A percentile compares a stretch with the other conserved stretches of the same genome.
phyloP scores from a whole-genome alignment of 129 eudicot species.

The Gnaphalium uliginosum region DNA sequence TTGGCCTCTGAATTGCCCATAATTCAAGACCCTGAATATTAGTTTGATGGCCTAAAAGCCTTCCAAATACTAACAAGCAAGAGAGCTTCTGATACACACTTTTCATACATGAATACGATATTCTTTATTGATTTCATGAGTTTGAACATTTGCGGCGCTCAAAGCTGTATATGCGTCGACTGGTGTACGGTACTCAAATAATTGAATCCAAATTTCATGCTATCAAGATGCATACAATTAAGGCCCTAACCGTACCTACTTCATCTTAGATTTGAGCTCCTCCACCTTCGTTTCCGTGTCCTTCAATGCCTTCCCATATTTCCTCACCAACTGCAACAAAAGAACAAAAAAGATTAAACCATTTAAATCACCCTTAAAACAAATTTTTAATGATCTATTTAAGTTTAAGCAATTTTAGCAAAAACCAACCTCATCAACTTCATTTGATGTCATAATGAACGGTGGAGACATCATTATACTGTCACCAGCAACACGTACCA shows the following conservation, averaged over 20 bases:
- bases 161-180: background rate
- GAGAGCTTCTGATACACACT: background rate
- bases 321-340: constrained; percentile 47
- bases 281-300: constrained; percentile 74
- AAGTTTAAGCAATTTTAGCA: background rate
- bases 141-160: background rate
- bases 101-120: background rate
- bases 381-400: background rate
- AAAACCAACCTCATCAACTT: constrained; percentile 67
- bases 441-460: constrained; percentile 56
- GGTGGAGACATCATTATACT: constrained; percentile 95
- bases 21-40: background rate
- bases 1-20: background rate
- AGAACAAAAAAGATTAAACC: background rate
- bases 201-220: background rate
- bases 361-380: background rate
- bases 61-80: background rate
- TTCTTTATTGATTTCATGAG: background rate
- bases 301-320: constrained; percentile 71
- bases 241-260: constrained; percentile 20
- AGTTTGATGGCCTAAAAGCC: background rate
- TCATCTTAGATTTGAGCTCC: constrained; percentile 63
- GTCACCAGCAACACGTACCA: constrained; percentile 90
- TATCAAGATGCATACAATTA: background rate
- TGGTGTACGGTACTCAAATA: background rate